phyloP scores from a whole-genome alignment of 495 filamentous ascomycete species.

The Wilcoxina mikolae region DNA sequence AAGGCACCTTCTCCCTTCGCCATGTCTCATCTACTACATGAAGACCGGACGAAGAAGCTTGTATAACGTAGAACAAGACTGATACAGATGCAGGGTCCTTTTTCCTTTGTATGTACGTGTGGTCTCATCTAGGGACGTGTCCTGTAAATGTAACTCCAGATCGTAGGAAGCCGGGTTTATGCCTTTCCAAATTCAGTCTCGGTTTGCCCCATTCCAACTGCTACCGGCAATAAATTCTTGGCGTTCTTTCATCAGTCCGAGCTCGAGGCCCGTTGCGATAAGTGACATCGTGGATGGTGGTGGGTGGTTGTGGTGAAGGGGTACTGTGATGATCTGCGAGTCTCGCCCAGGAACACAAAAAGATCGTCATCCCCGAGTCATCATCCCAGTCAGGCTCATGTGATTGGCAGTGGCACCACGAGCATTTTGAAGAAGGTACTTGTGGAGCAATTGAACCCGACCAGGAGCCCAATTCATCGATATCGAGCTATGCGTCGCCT shows the following conservation, averaged over 20 bases:
- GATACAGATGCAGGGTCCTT: slow-evolving; percentile 2
- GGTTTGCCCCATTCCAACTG: not conserved
- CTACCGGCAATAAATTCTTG: not conserved
- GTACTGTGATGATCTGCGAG: too few species aligned
- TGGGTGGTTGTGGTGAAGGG: not conserved
- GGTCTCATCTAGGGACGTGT: not conserved
- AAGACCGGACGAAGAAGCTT: not conserved
- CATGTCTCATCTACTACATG: not conserved
- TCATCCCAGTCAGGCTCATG: not conserved
- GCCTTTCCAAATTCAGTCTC: not conserved
- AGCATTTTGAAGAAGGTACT: not conserved
- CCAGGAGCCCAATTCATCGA: not conserved
- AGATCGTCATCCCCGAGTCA: too few species aligned
- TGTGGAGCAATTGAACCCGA: not conserved
- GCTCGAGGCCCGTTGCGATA: not conserved
- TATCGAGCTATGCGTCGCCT: not conserved
- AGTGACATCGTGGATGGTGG: not conserved
- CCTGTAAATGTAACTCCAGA: not conserved
- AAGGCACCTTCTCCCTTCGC: not conserved
- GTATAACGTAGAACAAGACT: not conserved
- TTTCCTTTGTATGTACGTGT: not conserved
- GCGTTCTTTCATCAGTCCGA: not conserved
- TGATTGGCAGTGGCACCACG: not conserved
- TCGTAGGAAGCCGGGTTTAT: not conserved
- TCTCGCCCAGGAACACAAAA: slow-evolving; percentile 1